These are phyloP conservation scores for Magnolia officinalis DNA, from an alignment of 164 flowering plant species.

Conservation along the genomic window DNA sequence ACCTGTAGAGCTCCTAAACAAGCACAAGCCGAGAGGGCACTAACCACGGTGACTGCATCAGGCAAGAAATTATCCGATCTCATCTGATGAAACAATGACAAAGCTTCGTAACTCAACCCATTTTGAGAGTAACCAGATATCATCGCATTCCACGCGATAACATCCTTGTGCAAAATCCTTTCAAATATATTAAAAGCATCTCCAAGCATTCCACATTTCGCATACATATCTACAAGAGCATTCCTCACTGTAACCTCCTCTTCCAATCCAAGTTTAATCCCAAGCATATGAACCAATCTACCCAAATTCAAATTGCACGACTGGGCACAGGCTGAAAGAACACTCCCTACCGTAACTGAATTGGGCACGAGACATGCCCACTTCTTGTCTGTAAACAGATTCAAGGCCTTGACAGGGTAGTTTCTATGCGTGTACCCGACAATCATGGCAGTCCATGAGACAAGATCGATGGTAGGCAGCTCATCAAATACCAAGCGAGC, in stretches of 20 bases:
- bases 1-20: constrained; percentile 32
- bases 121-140: constrained; percentile 57
- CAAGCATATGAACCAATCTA: constrained; percentile 42
- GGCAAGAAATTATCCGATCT: constrained; percentile 33
- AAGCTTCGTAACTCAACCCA: constrained; percentile 45
- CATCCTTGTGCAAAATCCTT: constrained; percentile 37
- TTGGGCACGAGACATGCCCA: constrained; percentile 42
- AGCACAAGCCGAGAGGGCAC: constrained; percentile 57
- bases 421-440: constrained; percentile 61
- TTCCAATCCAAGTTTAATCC: constrained; percentile 46
- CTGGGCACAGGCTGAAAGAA: constrained; percentile 65
- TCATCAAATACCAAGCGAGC: constrained; percentile 54
- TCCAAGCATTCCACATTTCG: constrained; percentile 45
- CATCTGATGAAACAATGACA: constrained; percentile 47
- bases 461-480: constrained; percentile 38
- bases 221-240: constrained; percentile 75
- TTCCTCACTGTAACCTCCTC: constrained; percentile 38
- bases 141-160: constrained; percentile 71
- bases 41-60: constrained; percentile 61
- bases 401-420: constrained; percentile 43
- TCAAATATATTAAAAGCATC: constrained; percentile 51
- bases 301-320: constrained; percentile 34
- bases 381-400: constrained; percentile 42
- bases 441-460: constrained; percentile 85
- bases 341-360: constrained; percentile 48